These are phyloP conservation scores for Colletotrichum chlorophyti DNA, from an alignment of 2,329 filamentous ascomycete species.

Conservation along the genomic window DNA sequence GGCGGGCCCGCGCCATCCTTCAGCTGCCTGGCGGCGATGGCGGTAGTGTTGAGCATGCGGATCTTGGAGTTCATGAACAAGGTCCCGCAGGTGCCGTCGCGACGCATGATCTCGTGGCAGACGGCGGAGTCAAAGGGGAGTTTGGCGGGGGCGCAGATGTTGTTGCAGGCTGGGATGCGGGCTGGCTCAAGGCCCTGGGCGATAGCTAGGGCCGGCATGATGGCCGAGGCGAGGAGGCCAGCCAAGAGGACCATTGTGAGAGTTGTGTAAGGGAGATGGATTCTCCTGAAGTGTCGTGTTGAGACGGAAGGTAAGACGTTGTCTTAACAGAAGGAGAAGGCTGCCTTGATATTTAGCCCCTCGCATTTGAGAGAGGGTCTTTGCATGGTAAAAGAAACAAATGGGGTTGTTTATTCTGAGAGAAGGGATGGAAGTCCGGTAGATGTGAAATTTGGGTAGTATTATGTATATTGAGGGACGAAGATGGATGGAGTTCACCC, in stretches of 20 bases:
- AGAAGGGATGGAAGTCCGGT: neutral
- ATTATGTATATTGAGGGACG: neutral
- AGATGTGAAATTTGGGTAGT: neutral
- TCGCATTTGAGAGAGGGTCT: too few relatives aligned
- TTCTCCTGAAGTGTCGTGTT: too few relatives aligned
- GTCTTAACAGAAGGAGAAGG: neutral
- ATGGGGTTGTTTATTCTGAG: too few relatives aligned
- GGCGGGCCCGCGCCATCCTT: neutral
- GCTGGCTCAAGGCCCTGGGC: neutral
- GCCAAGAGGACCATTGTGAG: neutral
- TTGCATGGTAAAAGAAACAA: too few relatives aligned
- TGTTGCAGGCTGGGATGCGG: neutral
- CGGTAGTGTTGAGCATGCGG: neutral
- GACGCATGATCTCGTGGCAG: neutral
- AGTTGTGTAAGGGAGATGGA: too few relatives aligned
- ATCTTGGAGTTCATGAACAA: neutral
- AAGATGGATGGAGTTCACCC: neutral
- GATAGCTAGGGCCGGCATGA: neutral
- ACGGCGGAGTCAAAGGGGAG: neutral
- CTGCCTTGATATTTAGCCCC: too few relatives aligned
- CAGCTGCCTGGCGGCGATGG: neutral
- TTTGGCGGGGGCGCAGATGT: neutral
- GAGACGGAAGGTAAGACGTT: neutral
- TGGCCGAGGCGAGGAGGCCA: neutral
- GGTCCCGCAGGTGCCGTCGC: slow-evolving; percentile 1